Conservation (phyloP, 306 rosid genomes). For the Coriaria nepalensis region DNA sequence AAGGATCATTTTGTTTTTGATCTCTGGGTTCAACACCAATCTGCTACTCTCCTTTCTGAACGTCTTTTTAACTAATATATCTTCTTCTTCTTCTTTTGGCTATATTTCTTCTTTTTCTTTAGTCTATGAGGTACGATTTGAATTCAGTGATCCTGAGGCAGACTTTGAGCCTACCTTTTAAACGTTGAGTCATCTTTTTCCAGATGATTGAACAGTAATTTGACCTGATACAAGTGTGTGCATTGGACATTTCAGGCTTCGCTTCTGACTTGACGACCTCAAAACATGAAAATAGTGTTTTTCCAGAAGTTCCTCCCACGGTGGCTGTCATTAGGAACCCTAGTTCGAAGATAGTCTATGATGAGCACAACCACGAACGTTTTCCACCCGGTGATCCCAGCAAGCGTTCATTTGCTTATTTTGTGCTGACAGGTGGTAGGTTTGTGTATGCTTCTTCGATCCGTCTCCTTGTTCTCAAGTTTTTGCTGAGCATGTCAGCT, state of each 20-base stretch:
- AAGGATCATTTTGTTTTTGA: too few relatives aligned
- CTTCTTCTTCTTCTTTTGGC: too few relatives aligned
- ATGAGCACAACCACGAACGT: constrained; percentile 59
- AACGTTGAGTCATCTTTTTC: too few relatives aligned
- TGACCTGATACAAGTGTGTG: too few relatives aligned
- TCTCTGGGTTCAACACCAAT: too few relatives aligned
- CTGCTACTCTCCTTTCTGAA: too few relatives aligned
- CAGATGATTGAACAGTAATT: too few relatives aligned
- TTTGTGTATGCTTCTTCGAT: constrained; percentile 65
- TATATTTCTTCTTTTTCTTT: too few relatives aligned
- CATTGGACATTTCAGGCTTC: constrained; percentile 37
- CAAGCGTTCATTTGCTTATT: constrained; percentile 86
- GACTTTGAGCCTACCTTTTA: too few relatives aligned
- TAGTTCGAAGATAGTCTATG: constrained; percentile 59
- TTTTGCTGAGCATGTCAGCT: constrained; percentile 82
- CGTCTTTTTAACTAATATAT: too few relatives aligned
- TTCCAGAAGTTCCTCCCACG: constrained; percentile 48
- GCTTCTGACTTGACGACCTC: constrained; percentile 34
- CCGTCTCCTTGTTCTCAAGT: constrained; percentile 72
- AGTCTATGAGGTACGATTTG: too few relatives aligned
- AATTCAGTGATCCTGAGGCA: too few relatives aligned
- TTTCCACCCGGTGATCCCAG: constrained; percentile 82
- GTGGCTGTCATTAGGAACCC: constrained; percentile 60
- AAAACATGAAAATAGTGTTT: constrained; percentile 27
- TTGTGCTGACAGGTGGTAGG: constrained; percentile 72